These are phyloP conservation scores for Pleurotus ostreatus DNA, from an alignment of 768 basidiomycete genomes.

Conservation along the genomic window DNA sequence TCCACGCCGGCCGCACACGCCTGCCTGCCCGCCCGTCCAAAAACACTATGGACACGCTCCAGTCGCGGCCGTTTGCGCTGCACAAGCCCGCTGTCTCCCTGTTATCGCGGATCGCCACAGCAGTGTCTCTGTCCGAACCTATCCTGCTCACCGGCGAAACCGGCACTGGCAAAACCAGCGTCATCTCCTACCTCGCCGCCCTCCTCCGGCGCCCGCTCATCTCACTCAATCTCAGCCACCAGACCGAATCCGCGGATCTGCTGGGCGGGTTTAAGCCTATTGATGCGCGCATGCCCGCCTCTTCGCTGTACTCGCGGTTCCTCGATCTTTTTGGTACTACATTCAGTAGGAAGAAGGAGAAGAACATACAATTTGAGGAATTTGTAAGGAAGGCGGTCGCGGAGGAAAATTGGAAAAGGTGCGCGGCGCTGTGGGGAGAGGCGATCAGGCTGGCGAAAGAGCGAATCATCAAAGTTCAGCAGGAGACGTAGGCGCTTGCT, in stretches of 20 bases:
- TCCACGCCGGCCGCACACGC: constrained; percentile 61
- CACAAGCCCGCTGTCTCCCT: constrained; percentile 81
- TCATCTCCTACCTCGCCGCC: constrained; percentile 81
- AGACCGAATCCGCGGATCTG: constrained; percentile 92
- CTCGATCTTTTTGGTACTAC: constrained; percentile 77
- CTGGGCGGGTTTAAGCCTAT: constrained; percentile 97
- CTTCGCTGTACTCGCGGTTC: constrained; percentile 68
- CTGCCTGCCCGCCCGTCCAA: constrained; percentile 38
- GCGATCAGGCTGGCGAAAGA: constrained; percentile 65
- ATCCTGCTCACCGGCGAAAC: constrained; percentile 94
- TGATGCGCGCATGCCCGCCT: constrained; percentile 77
- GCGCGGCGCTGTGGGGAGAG: constrained; percentile 81
- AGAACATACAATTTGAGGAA: constrained; percentile 83
- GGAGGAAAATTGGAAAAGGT: constrained; percentile 83
- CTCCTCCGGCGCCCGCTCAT: constrained; percentile 73
- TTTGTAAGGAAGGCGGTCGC: constrained; percentile 77
- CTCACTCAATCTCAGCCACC: constrained; percentile 91
- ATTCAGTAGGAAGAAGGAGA: constrained; percentile 85
- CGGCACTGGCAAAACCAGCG: constrained; percentile 97
- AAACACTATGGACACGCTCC: constrained; percentile 19
- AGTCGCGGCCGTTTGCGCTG: constrained; percentile 73
- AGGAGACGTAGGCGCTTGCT: constrained; percentile 9
- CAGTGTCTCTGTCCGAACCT: constrained; percentile 73
- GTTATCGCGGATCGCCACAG: constrained; percentile 75
- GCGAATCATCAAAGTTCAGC: constrained; percentile 38